phyloP scores from a whole-genome alignment of 2,329 filamentous ascomycete species.

The Phialocephala subalpina region DNA sequence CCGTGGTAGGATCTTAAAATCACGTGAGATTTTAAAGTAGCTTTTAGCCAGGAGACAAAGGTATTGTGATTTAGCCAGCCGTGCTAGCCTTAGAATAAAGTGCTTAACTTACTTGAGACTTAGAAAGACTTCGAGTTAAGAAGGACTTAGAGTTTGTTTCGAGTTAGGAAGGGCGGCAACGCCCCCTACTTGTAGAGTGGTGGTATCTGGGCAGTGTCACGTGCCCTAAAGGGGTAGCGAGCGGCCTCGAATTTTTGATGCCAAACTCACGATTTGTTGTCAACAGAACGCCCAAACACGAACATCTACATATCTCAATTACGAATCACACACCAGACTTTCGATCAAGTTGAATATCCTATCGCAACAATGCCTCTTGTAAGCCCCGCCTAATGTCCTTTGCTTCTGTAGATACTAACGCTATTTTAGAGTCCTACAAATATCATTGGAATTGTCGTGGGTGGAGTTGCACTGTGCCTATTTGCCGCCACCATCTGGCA shows the following conservation, averaged over 20 bases:
- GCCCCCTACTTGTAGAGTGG: background rate
- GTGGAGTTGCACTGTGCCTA: background rate
- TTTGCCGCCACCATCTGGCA: background rate
- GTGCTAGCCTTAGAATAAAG: too few species aligned
- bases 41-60: too few species aligned
- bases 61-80: too few species aligned
- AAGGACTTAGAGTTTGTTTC: too few species aligned
- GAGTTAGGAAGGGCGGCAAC: background rate
- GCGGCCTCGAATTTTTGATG: background rate
- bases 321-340: background rate
- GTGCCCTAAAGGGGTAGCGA: conserved; percentile 4
- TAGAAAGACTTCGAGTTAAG: too few species aligned
- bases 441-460: background rate
- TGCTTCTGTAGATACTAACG: background rate
- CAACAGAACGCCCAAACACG: background rate
- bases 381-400: background rate
- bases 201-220: background rate
- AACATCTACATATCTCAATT: background rate
- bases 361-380: background rate
- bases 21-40: too few species aligned
- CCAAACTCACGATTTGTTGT: background rate
- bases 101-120: too few species aligned
- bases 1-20: too few species aligned
- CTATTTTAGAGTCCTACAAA: background rate
- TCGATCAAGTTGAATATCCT: background rate